phyloP scores from a whole-genome alignment of 345 rosid species.

The Litchi chinensis region DNA sequence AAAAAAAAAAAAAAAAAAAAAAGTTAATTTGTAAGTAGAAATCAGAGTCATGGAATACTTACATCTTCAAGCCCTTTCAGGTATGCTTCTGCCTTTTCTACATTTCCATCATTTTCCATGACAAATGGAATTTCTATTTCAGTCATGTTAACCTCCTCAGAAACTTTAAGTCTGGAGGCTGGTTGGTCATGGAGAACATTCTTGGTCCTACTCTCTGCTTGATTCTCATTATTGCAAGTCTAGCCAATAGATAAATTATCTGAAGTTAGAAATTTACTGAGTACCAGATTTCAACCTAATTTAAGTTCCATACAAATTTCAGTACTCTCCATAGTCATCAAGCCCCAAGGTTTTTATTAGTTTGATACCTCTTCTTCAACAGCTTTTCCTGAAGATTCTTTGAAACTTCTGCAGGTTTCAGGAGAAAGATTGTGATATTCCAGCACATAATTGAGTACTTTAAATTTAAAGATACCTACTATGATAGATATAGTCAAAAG shows the following conservation, averaged over 20 bases:
- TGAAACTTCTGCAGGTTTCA: conserved; percentile 38
- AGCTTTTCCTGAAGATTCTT: conserved; percentile 32
- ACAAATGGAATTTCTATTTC: conserved; percentile 39
- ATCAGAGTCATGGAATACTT: conserved; percentile 30
- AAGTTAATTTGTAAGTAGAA: not conserved
- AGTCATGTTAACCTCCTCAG: conserved; percentile 38
- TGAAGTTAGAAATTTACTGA: conserved; percentile 7
- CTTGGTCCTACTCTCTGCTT: conserved; percentile 27
- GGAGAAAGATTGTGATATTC: conserved; percentile 16
- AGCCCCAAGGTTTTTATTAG: conserved; percentile 8
- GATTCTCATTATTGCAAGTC: conserved; percentile 41
- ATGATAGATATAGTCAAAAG: conserved; percentile 1
- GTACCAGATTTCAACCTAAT: conserved; percentile 1
- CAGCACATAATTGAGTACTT: conserved; percentile 3
- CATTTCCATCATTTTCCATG: conserved; percentile 53
- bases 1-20: not conserved
- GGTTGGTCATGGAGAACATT: conserved; percentile 29
- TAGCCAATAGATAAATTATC: conserved; percentile 30
- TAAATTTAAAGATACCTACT: not conserved
- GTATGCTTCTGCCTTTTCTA: conserved; percentile 80
- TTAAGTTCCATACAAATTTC: not conserved
- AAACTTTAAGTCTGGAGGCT: conserved; percentile 27
- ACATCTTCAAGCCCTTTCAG: conserved; percentile 82
- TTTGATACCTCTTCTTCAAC: conserved; percentile 49
- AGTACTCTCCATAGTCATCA: not conserved